phyloP scores from a whole-genome alignment of 805 yeast genomes.

The Nakazawaea populi region DNA sequence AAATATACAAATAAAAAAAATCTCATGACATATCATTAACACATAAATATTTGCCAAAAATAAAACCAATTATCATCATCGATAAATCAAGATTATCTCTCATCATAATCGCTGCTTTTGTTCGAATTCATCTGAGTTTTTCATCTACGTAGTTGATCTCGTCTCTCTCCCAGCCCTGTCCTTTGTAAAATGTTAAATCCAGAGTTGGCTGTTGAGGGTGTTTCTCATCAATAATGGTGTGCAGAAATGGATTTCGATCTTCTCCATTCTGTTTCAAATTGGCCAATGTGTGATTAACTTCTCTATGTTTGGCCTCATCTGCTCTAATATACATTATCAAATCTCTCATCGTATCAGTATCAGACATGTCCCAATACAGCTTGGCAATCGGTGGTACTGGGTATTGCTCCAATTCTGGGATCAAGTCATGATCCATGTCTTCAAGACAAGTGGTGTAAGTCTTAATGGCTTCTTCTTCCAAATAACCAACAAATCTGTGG shows the following conservation, averaged over 20 bases:
- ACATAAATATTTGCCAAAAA: too few relatives aligned
- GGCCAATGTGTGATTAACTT: conserved; percentile 73
- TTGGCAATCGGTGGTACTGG: conserved; percentile 55
- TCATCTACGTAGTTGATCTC: conserved; percentile 17
- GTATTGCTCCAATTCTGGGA: conserved; percentile 40
- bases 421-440: conserved; percentile 43
- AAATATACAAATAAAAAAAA: too few relatives aligned
- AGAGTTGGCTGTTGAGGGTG: conserved; percentile 22
- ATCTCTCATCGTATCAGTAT: conserved; percentile 49
- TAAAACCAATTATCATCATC: too few relatives aligned
- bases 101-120: too few relatives aligned
- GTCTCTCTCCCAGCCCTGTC: conserved; percentile 28
- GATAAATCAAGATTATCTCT: too few relatives aligned
- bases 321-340: conserved; percentile 60
- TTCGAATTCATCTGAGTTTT: not conserved
- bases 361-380: conserved; percentile 56
- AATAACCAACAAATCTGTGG: conserved; percentile 71
- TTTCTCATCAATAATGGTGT: conserved; percentile 25
- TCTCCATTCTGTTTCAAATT: conserved; percentile 36
- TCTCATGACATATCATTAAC: too few relatives aligned
- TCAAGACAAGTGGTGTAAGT: conserved; percentile 60
- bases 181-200: conserved; percentile 20
- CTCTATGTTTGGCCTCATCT: conserved; percentile 76
- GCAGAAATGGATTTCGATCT: conserved; percentile 68
- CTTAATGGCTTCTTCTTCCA: conserved; percentile 71